A percentile compares a stretch with the other conserved stretches of the same genome.
These are phyloP conservation scores for Penicillium paneum DNA, from an alignment of 2,329 filamentous ascomycete genomes.

Conservation along the genomic window DNA sequence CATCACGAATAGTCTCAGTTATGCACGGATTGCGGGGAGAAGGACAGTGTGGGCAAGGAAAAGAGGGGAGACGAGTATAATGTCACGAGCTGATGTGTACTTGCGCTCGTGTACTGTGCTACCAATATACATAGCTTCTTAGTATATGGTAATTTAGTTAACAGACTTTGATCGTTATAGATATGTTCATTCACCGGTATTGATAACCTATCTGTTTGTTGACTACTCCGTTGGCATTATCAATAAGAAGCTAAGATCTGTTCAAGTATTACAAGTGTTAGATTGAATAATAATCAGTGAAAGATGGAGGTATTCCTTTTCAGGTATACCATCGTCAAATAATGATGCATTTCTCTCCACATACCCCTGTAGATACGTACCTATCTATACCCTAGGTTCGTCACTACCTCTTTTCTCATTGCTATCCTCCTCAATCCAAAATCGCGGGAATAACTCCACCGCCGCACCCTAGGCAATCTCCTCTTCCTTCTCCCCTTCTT, in stretches of 20 bases:
- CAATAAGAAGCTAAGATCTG: too few relatives aligned
- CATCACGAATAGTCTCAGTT: not conserved
- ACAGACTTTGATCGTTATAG: too few relatives aligned
- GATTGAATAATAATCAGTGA: too few relatives aligned
- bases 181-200: too few relatives aligned
- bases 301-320: too few relatives aligned
- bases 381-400: not conserved
- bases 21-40: not conserved
- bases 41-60: not conserved
- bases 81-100: conserved; percentile 18
- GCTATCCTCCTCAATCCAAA: not conserved
- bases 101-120: conserved; percentile 2
- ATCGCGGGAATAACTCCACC: not conserved
- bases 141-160: too few relatives aligned
- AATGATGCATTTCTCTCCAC: not conserved
- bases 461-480: not conserved
- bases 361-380: not conserved
- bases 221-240: too few relatives aligned
- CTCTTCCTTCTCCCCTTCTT: not conserved
- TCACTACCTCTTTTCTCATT: too few relatives aligned
- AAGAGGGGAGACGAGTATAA: conserved; percentile 1
- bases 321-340: not conserved
- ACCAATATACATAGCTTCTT: not conserved
- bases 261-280: too few relatives aligned
- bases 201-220: too few relatives aligned